Conservation (phyloP, 2,329 filamentous ascomycete genomes). For the Plectosphaerella plurivora region DNA sequence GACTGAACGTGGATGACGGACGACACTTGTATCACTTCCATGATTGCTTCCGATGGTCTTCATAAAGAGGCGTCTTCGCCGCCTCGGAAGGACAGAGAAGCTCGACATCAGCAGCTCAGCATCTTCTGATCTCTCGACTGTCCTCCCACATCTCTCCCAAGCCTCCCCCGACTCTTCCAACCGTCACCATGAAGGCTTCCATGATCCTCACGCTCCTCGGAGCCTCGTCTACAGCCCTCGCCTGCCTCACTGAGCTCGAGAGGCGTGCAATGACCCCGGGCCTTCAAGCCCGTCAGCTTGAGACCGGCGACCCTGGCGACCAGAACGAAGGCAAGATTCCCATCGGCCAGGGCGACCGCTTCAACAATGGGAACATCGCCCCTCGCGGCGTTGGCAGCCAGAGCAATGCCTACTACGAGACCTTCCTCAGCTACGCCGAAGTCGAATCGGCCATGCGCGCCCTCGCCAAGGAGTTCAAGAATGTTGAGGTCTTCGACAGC, state of each 20-base stretch:
- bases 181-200: not conserved
- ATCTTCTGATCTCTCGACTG: not conserved
- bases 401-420: slow-evolving; percentile 22
- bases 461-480: slow-evolving; percentile 31
- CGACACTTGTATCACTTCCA: no score
- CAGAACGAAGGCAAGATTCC: not conserved
- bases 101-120: not conserved
- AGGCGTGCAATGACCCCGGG: not conserved
- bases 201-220: not conserved
- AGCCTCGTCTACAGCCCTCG: not conserved
- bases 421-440: slow-evolving; percentile 40
- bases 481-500: slow-evolving; percentile 31
- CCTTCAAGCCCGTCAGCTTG: not conserved
- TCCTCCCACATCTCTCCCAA: not conserved
- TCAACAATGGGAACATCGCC: slow-evolving; percentile 6
- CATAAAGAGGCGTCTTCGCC: no score
- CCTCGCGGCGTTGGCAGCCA: slow-evolving; percentile 26
- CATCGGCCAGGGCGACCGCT: slow-evolving; percentile 8
- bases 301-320: not conserved
- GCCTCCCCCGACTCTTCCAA: not conserved
- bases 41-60: no score
- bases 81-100: not conserved
- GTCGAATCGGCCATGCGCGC: slow-evolving; percentile 37
- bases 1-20: no score
- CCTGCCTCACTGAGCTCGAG: not conserved